These are phyloP conservation scores for Amaranthus cruentus DNA, from an alignment of 148 eudicot species.

Conservation along the genomic window DNA sequence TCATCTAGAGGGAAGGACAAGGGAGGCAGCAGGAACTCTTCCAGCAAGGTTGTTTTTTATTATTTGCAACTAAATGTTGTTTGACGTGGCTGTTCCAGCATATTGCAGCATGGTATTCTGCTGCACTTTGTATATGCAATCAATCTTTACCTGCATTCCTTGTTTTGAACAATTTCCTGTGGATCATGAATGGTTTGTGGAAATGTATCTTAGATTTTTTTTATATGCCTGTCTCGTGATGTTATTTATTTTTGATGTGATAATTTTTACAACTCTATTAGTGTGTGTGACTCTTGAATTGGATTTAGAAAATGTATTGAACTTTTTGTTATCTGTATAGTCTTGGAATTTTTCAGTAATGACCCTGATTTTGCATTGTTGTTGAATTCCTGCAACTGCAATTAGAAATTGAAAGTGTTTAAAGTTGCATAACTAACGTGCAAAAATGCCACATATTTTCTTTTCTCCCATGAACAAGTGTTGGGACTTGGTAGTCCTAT, in stretches of 20 bases:
- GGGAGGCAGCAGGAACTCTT: constrained; percentile 23
- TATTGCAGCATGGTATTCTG: constrained; percentile 9
- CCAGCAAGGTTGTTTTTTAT: constrained; percentile 33
- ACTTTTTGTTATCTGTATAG: no score
- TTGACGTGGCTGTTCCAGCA: neutral
- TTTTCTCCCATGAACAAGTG: neutral
- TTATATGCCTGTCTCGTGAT: neutral
- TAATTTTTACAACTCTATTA: neutral
- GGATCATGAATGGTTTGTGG: neutral
- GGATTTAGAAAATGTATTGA: neutral
- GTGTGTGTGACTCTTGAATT: neutral
- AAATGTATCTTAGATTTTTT: neutral
- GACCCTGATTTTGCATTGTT: no score
- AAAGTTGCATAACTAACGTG: neutral
- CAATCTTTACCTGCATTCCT: constrained; percentile 5
- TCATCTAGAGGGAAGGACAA: constrained; percentile 25
- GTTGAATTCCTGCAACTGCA: neutral
- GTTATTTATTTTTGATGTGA: neutral
- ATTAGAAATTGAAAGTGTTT: neutral
- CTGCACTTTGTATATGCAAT: neutral
- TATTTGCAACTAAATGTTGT: constrained; percentile 6
- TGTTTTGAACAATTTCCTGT: neutral
- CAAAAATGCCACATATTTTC: neutral
- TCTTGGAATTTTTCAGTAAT: no score
- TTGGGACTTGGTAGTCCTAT: neutral